Base-by-base conservation (phyloP, 2,329 filamentous ascomycete genomes). In the Ploettnerulaceae sp. region DNA sequence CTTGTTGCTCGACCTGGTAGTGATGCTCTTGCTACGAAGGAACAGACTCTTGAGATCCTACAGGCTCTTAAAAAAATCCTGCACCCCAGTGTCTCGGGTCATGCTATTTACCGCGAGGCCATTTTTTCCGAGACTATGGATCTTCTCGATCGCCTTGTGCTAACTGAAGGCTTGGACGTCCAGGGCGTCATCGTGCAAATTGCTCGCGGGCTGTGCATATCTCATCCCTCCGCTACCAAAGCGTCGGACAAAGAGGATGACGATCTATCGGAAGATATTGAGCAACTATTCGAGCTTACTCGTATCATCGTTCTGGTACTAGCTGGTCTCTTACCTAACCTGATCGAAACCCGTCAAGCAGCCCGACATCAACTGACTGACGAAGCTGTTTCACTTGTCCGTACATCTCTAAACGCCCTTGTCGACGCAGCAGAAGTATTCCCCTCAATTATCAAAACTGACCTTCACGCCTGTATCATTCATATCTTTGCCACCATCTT, bases 91-190 rank as follows among this genome's bases (percentile, higher is more conserved):
- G 91, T 98, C 11, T 95, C 90, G 32, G 93, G 94, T 2, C 90
- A 95, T 66, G 91, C 93, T 5, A 95, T 98, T 53, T 98, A 97
- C 62, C 84, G 94, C 58, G 89, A 95, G 47, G 88, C 90, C 6
- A 87, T 98, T 35, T 98, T 98, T 65, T 87, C 89, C 0, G 93
- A 98, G 69, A 95, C 90, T 0, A 95, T 97, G 82, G 93, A 98
- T 60, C 79, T 95, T 43, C 77, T 98, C 3, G 91, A 97, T 66
- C 82, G 93, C 5, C 79, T 98, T 28, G 89, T 94, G 3, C 75
- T 98, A 49, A 98, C 91, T 0, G 91, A 97, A 64, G 86, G 86
- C 1, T 74, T 93, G 20, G 84, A 89, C 52, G 87, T 97, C 15
- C 93, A 98, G 66, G 79, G 79, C 0, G 88, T 95, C 21, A 95